Evolutionary conservation across 805 yeast species (phyloP).

Genomic region (Candida sanyiensis): DNA sequence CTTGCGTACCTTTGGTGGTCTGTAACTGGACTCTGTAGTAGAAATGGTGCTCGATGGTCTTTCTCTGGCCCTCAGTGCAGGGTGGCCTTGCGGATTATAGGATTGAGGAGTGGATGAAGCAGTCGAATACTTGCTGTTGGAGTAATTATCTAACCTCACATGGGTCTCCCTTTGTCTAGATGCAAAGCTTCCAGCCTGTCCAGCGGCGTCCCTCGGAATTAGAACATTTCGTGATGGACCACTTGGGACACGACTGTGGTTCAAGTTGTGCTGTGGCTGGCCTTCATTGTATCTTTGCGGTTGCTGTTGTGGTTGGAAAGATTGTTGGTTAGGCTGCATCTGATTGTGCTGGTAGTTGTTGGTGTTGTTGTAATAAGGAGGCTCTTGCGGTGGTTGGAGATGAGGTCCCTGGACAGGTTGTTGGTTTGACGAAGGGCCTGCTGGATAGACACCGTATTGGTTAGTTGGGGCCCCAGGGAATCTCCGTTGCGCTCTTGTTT

Average conservation of each 20-base stretch:
- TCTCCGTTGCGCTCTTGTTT: neutral
- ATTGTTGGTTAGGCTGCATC: constrained; percentile 4
- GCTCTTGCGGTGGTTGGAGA: neutral
- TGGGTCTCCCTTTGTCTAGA: neutral
- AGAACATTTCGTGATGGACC: no score
- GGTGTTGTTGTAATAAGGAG: neutral
- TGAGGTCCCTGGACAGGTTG: neutral
- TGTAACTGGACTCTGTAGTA: no score
- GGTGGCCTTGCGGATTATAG: neutral
- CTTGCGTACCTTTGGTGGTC: neutral
- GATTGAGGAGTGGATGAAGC: neutral
- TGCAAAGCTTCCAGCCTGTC: neutral
- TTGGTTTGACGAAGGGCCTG: neutral
- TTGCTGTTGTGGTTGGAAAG: constrained; percentile 10
- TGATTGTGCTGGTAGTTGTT: neutral
- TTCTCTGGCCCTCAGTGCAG: neutral
- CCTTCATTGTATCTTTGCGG: neutral
- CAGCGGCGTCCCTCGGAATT: neutral
- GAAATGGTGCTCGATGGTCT: no score
- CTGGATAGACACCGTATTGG: neutral
- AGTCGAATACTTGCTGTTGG: neutral
- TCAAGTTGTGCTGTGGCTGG: neutral
- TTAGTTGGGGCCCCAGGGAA: neutral
- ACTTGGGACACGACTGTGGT: no score
- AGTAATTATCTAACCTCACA: neutral